Evolutionary conservation across 2,329 filamentous ascomycete genomes (phyloP).

Genomic region (Curvularia eragrostidis): DNA sequence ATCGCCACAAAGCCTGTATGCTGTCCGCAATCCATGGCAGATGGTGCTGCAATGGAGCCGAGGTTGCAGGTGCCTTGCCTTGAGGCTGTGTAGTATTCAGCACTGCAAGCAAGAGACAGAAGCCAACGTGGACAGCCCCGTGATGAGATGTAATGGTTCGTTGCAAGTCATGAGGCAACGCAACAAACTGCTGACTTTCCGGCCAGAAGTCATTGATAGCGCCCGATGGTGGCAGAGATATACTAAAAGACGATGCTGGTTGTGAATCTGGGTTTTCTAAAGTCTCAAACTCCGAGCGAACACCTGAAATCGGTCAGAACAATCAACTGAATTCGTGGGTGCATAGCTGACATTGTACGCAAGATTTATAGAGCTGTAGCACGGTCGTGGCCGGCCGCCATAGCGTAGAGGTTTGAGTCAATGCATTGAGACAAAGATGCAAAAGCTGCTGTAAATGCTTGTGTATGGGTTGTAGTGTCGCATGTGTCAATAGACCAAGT

Average conservation of each 20-base stretch:
- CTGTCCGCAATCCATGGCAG: constrained; percentile 39
- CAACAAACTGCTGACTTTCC: constrained; percentile 50
- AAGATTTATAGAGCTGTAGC: constrained; percentile 49
- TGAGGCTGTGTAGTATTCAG: constrained; percentile 7
- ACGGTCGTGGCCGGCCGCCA: constrained; percentile 47
- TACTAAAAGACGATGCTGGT: constrained; percentile 26
- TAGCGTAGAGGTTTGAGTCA: constrained; percentile 44
- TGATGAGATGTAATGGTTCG: constrained; percentile 32
- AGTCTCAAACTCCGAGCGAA: constrained; percentile 53
- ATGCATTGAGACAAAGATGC: constrained; percentile 44
- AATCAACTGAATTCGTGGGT: neutral
- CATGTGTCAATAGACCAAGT: constrained; percentile 55
- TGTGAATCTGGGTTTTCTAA: constrained; percentile 24
- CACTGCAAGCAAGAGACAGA: constrained; percentile 36
- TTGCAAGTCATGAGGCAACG: constrained; percentile 52
- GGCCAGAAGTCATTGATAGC: constrained; percentile 49
- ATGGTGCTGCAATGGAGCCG: constrained; percentile 23
- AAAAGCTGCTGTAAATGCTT: constrained; percentile 48
- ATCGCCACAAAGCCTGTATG: constrained; percentile 33
- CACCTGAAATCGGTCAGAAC: constrained; percentile 48
- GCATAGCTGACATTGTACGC: constrained; percentile 49
- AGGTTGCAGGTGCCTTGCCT: neutral
- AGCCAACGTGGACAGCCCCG: constrained; percentile 36
- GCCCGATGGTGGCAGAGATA: constrained; percentile 50
- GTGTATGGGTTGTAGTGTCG: constrained; percentile 52